Evolutionary conservation across 352 stramenopile genomes (phyloP).

Genomic region (Globisporangium polare): DNA sequence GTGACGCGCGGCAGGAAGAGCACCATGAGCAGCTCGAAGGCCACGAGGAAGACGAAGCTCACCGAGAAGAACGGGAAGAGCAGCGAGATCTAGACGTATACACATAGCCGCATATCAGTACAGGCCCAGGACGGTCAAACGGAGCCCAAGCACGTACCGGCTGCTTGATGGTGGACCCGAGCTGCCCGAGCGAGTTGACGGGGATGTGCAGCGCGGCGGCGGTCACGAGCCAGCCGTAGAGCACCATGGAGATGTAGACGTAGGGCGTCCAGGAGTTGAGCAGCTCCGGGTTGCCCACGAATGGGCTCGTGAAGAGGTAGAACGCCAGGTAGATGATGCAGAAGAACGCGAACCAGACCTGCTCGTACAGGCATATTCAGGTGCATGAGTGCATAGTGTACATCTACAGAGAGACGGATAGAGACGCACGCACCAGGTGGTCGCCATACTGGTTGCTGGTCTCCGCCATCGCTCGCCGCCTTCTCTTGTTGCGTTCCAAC

Average conservation of each 20-base stretch:
- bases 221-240: conserved; percentile 83
- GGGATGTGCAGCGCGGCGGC: conserved; percentile 73
- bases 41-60: conserved; percentile 71
- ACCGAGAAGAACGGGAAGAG: conserved; percentile 85
- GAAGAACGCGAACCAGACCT: conserved; percentile 85
- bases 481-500: background rate
- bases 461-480: background rate
- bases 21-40: conserved; percentile 68
- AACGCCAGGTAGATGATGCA: conserved; percentile 79
- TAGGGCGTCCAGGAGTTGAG: conserved; percentile 85
- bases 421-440: conserved; percentile 10
- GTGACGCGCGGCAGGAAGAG: conserved; percentile 56
- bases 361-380: background rate
- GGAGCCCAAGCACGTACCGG: conserved; percentile 31
- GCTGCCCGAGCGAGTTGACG: conserved; percentile 58
- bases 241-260: conserved; percentile 83
- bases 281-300: conserved; percentile 81
- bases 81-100: conserved; percentile 54
- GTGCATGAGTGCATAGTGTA: background rate
- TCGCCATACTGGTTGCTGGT: conserved; percentile 7
- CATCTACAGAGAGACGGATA: background rate
- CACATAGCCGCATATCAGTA: background rate
- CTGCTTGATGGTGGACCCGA: conserved; percentile 84
- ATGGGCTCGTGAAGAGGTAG: conserved; percentile 88
- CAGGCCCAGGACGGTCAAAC: background rate